Base-by-base conservation (phyloP, 345 rosid genomes). In the Populus ilicifolia region DNA sequence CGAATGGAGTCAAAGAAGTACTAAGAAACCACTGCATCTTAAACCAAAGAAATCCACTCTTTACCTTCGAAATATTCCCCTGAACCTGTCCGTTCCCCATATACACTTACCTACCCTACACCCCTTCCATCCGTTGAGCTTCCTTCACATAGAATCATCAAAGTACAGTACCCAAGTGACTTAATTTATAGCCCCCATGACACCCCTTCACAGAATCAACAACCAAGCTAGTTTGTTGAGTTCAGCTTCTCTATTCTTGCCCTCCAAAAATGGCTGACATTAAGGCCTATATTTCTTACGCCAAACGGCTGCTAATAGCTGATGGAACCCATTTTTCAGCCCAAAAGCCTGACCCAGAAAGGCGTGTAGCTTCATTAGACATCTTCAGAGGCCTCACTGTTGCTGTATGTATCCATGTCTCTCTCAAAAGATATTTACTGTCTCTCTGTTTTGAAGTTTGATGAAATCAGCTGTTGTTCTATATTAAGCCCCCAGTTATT, bases 341-440 rank as follows among this genome's bases (percentile, higher is more conserved):
- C 71, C 85, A 41, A 3, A 76, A 63, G 70, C 73, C 78, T 5
- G 73, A 35, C 25, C 84, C 75, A 70, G 46, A 71, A 48, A 84
- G 72, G 80, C 93, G 91, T 18, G 80, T 94, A 18, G 91, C 88
- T 79, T 89, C 98, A 7, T 88, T 94, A 21, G 98, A 94, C 83
- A 84, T 93, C 86, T 94, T 94, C 82, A 86, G 98, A 59, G 98
- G 98, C 75, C 94, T 94, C 67, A 89, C 97, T 11, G 98, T 94
- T 16, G 97, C 92, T 54, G 97, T 94, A 78, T 68, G 65, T 35
- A 62, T 78, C 77, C 7, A 11, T 62, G 25, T 38, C 23, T 68
- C 1, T 75, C 33, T 44, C 43, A 5, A 18, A 12, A 46, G 25
- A 12, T 59, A 23, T 59, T 3, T 9, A 59, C 29, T 59, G 29